A percentile compares a stretch with the other conserved stretches of the same genome.
phyloP scores from a whole-genome alignment of 1,284 basidiomycete genomes.

The Ustilago cynodontis region DNA sequence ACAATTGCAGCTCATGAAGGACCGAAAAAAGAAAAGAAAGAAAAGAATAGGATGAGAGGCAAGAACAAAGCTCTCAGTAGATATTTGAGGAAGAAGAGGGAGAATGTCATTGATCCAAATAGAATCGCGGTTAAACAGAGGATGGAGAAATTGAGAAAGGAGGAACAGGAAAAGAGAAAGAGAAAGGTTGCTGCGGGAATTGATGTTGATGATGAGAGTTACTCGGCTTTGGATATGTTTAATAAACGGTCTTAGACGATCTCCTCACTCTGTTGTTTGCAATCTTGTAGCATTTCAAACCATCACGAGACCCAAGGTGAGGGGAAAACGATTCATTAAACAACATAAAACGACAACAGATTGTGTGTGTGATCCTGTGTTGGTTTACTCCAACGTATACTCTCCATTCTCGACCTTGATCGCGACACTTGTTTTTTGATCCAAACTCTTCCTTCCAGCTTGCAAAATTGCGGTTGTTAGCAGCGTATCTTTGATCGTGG shows the following conservation, averaged over 20 bases:
- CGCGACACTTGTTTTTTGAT: constrained; percentile 83
- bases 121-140: constrained; percentile 50
- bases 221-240: constrained; percentile 44
- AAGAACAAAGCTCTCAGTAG: constrained; percentile 64
- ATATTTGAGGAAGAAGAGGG: constrained; percentile 65
- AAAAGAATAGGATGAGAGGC: constrained; percentile 64
- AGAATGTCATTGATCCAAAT: constrained; percentile 66
- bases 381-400: constrained; percentile 78
- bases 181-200: constrained; percentile 37
- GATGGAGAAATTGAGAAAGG: constrained; percentile 46
- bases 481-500: constrained; percentile 88
- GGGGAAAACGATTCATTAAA: too few species aligned
- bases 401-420: constrained; percentile 78
- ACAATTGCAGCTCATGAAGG: constrained; percentile 31
- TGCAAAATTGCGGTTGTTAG: constrained; percentile 91
- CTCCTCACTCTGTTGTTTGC: not conserved
- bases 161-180: constrained; percentile 27
- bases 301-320: too few species aligned
- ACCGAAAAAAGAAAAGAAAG: constrained; percentile 36
- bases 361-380: too few species aligned
- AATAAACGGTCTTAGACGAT: constrained; percentile 21
- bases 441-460: constrained; percentile 87
- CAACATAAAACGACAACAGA: too few species aligned
- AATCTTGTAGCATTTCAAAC: not conserved
- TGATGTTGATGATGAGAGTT: constrained; percentile 17